Conservation (phyloP, 1,284 basidiomycete genomes). For the Peniophora sp. region DNA sequence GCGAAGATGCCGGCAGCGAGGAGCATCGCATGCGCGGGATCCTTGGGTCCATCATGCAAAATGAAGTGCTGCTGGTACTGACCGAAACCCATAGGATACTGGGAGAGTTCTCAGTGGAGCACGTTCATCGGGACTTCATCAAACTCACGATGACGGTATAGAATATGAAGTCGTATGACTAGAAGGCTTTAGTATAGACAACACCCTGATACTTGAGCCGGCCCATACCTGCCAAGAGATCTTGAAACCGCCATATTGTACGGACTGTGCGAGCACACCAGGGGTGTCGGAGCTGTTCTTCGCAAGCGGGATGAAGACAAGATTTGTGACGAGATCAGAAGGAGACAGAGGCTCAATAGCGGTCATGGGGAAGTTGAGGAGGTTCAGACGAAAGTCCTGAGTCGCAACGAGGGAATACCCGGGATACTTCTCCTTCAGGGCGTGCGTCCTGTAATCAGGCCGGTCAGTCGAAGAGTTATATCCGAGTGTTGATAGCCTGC, state of each 20-base stretch:
- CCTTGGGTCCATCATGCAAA: constrained; percentile 53
- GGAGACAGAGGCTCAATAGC: constrained; percentile 36
- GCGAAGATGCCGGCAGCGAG: constrained; percentile 43
- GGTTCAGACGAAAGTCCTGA: constrained; percentile 33
- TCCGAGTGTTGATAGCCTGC: too few relatives aligned
- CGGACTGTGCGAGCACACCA: constrained; percentile 43
- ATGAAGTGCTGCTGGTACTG: constrained; percentile 35
- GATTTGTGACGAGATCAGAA: constrained; percentile 39
- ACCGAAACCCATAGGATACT: constrained; percentile 39
- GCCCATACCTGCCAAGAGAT: constrained; percentile 50
- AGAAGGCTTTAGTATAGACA: background rate
- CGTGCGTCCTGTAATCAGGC: constrained; percentile 32
- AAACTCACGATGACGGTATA: constrained; percentile 34
- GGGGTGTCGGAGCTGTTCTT: constrained; percentile 33
- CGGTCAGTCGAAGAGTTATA: too few relatives aligned
- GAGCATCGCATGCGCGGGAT: constrained; percentile 45
- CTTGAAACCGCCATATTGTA: constrained; percentile 49
- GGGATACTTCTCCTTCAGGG: constrained; percentile 51
- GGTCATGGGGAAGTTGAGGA: constrained; percentile 47
- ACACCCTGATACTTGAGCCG: background rate
- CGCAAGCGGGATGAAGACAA: constrained; percentile 40
- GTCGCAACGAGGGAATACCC: constrained; percentile 52
- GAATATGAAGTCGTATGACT: constrained; percentile 41
- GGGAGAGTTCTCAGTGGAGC: background rate
- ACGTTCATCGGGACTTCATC: background rate